Conservation (phyloP, 2,329 filamentous ascomycete species). For the Pezicula rhizophila region DNA sequence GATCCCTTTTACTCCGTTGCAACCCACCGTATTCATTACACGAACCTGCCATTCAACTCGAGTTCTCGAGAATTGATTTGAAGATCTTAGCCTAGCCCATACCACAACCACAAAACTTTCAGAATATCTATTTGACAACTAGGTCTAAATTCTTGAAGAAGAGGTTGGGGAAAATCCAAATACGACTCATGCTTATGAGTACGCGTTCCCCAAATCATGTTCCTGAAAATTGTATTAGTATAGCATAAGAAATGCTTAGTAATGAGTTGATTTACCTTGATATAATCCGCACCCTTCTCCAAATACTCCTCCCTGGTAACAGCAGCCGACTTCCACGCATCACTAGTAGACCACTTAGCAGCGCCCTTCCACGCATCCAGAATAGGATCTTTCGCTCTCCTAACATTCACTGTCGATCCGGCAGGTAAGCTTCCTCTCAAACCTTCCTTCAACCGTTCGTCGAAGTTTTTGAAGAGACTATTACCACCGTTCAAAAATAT, state of each 20-base stretch:
- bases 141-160: neutral
- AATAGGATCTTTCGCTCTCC: slow-evolving; percentile 68
- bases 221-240: slow-evolving; percentile 37
- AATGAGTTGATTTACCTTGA: slow-evolving; percentile 54
- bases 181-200: slow-evolving; percentile 20
- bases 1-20: no score
- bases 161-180: neutral
- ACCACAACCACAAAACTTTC: neutral
- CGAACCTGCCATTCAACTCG: no score
- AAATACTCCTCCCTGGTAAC: slow-evolving; percentile 77
- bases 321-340: slow-evolving; percentile 55
- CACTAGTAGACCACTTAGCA: slow-evolving; percentile 68
- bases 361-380: slow-evolving; percentile 93
- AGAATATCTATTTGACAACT: neutral
- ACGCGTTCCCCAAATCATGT: slow-evolving; percentile 61
- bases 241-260: neutral
- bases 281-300: slow-evolving; percentile 90
- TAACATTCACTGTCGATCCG: slow-evolving; percentile 59
- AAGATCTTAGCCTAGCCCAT: no score
- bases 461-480: slow-evolving; percentile 79
- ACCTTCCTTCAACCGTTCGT: slow-evolving; percentile 70
- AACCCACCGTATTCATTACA: no score
- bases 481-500: slow-evolving; percentile 95
- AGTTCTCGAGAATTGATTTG: no score
- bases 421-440: slow-evolving; percentile 67